A percentile compares a stretch with the other conserved stretches of the same genome.
These are phyloP conservation scores for Olyra latifolia DNA, from an alignment of 176 grass and related monocot genomes.

Conservation along the genomic window DNA sequence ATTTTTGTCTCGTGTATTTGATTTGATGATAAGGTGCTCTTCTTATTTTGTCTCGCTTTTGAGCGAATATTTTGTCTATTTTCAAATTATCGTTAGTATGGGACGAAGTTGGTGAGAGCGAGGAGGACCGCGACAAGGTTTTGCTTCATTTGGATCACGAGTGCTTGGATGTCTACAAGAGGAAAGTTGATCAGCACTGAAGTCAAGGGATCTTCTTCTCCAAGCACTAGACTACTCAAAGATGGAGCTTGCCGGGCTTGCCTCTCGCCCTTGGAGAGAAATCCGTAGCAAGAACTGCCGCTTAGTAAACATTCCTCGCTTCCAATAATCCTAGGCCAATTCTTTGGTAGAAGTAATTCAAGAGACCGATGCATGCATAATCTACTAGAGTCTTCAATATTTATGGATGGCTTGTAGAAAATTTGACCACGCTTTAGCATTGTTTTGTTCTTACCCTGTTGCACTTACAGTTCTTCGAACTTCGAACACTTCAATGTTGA, in stretches of 20 bases:
- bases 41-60: not conserved
- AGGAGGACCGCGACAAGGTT: constrained; percentile 38
- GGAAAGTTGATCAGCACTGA: constrained; percentile 51
- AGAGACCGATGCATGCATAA: not conserved
- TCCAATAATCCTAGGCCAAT: not conserved
- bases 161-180: constrained; percentile 49
- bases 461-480: not conserved
- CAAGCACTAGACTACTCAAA: constrained; percentile 57
- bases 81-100: constrained; percentile 31
- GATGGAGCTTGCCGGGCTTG: constrained; percentile 46
- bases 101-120: constrained; percentile 46
- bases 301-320: not conserved
- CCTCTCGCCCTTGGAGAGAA: constrained; percentile 63
- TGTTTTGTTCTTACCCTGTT: not conserved
- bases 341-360: not conserved
- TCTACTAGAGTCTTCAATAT: too few species aligned
- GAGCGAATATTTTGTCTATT: too few species aligned
- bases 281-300: constrained; percentile 38
- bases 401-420: too few species aligned
- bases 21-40: too few species aligned
- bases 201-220: constrained; percentile 48
- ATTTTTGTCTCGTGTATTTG: too few species aligned
- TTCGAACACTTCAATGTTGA: not conserved
- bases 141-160: constrained; percentile 55
- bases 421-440: too few species aligned